Percentiles rank a stretch among this genome's conserved stretches.
Evolutionary conservation across 345 rosid genomes (phyloP).

Genomic region (Acer yangbiense): DNA sequence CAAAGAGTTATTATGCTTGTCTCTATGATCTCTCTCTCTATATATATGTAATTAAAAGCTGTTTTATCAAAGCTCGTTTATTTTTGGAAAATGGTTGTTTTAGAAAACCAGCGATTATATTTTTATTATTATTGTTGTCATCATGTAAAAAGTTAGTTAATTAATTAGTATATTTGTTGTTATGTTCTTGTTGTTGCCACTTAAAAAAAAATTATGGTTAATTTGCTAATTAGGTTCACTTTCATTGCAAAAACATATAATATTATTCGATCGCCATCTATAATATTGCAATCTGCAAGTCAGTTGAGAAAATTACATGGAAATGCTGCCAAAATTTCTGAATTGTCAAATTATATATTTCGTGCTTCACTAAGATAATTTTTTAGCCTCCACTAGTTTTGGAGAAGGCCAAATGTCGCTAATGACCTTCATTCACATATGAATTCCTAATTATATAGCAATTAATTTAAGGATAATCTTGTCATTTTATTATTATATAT

Average conservation of each 20-base stretch:
- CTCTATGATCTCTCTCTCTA: conserved; percentile 9
- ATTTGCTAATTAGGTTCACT: not conserved
- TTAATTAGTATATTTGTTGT: conserved; percentile 18
- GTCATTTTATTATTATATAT: not conserved
- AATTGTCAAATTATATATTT: conserved; percentile 2
- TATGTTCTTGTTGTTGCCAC: not conserved
- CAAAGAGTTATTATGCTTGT: not conserved
- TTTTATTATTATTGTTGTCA: not conserved
- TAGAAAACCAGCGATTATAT: not conserved
- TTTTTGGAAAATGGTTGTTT: conserved; percentile 21
- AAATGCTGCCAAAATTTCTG: conserved; percentile 7
- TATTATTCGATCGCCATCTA: not conserved
- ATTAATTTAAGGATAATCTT: not conserved
- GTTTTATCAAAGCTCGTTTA: conserved; percentile 7
- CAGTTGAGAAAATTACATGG: not conserved
- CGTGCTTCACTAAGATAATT: not conserved
- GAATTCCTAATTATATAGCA: not conserved
- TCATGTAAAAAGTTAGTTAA: conserved; percentile 28
- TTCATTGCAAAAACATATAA: not conserved
- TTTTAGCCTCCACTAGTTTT: not conserved
- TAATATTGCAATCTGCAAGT: not conserved
- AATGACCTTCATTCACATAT: conserved; percentile 10
- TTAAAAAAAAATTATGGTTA: not conserved
- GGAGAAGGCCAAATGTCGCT: not conserved
- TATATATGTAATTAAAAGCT: conserved; percentile 22